These are phyloP conservation scores for Poronia punctata DNA, from an alignment of 495 filamentous ascomycete genomes.

Conservation along the genomic window DNA sequence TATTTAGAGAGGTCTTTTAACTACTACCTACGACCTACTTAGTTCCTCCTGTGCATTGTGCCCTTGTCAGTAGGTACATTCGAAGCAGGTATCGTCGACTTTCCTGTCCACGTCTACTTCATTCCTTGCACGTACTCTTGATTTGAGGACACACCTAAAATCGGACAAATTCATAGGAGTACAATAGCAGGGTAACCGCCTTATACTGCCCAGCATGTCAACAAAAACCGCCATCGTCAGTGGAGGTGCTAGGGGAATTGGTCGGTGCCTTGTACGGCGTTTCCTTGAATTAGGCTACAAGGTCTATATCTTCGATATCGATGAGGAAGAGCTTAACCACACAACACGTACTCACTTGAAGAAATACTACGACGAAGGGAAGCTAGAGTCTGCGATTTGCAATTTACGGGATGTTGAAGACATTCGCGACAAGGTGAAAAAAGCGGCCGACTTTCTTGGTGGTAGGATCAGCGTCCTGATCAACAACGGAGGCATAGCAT, in stretches of 20 bases:
- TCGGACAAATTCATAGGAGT: no score
- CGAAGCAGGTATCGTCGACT: no score
- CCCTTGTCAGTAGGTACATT: no score
- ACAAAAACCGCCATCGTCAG: conserved; percentile 16
- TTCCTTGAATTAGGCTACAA: conserved; percentile 22
- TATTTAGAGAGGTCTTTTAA: no score
- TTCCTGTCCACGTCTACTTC: no score
- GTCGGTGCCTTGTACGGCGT: conserved; percentile 18
- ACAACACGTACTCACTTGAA: conserved; percentile 10
- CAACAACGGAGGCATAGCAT: conserved; percentile 22
- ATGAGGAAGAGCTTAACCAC: conserved; percentile 23
- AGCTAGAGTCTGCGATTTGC: conserved; percentile 14
- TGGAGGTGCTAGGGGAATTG: conserved; percentile 27
- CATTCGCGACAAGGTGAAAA: conserved; percentile 15
- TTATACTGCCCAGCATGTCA: no score
- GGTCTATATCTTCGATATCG: conserved; percentile 27
- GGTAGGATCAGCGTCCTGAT: conserved; percentile 25
- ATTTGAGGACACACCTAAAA: no score
- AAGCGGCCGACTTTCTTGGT: conserved; percentile 22
- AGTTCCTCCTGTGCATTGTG: no score
- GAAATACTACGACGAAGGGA: background rate
- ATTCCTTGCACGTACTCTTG: no score
- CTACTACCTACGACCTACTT: no score
- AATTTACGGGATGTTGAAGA: conserved; percentile 23
- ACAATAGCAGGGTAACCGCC: no score